phyloP scores from a whole-genome alignment of 768 basidiomycete species.

The Pulveroboletus sp. region DNA sequence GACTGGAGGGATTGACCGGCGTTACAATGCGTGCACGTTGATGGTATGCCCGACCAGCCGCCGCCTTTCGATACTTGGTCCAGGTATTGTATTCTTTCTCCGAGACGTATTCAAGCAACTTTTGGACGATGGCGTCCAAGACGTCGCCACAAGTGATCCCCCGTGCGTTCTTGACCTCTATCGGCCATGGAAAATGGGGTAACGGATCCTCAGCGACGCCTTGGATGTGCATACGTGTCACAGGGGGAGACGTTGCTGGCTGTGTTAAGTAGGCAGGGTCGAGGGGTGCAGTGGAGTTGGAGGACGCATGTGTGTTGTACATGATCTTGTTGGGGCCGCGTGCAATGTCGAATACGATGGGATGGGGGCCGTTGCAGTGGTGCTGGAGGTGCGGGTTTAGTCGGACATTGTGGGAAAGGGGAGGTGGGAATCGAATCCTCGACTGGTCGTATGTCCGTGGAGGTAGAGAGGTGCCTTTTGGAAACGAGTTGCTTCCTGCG shows the following conservation, averaged over 20 bases:
- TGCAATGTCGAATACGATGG: slow-evolving; percentile 50
- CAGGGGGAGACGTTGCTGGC: slow-evolving; percentile 62
- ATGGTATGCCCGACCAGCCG: slow-evolving; percentile 31
- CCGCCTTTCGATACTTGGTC: slow-evolving; percentile 27
- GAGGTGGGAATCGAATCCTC: slow-evolving; percentile 35
- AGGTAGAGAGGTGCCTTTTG: slow-evolving; percentile 49
- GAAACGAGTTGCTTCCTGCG: slow-evolving; percentile 44
- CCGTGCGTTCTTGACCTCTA: slow-evolving; percentile 43
- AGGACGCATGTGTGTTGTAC: slow-evolving; percentile 27
- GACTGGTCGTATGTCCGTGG: slow-evolving; percentile 48
- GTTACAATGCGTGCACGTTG: slow-evolving; percentile 23
- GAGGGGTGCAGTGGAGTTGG: slow-evolving; percentile 30
- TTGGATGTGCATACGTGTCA: slow-evolving; percentile 55
- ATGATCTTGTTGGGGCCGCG: slow-evolving; percentile 21
- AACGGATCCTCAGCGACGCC: slow-evolving; percentile 50
- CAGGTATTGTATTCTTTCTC: slow-evolving; percentile 25
- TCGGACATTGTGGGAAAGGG: slow-evolving; percentile 34
- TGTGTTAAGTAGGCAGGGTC: slow-evolving; percentile 43
- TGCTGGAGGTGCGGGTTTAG: slow-evolving; percentile 59
- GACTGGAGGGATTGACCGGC: slow-evolving; percentile 24
- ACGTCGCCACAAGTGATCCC: slow-evolving; percentile 55
- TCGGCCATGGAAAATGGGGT: slow-evolving; percentile 53
- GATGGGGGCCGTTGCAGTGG: slow-evolving; percentile 36
- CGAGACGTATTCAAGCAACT: slow-evolving; percentile 36
- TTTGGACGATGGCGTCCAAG: slow-evolving; percentile 42